phyloP scores from a whole-genome alignment of 768 basidiomycete species.

The Xerocomus brunneocitrinus region DNA sequence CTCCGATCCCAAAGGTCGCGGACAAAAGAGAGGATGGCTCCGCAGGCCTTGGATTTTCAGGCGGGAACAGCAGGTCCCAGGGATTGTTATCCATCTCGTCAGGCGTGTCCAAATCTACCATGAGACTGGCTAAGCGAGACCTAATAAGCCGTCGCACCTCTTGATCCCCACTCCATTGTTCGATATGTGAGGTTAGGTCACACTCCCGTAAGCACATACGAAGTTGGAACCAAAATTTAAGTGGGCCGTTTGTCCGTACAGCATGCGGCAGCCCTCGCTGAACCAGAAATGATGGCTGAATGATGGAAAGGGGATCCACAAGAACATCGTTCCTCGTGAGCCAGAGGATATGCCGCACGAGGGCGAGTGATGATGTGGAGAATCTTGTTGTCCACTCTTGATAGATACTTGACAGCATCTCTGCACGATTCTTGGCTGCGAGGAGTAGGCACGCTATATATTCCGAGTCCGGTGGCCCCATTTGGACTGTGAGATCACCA shows the following conservation, averaged over 20 bases:
- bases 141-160: conserved; percentile 36
- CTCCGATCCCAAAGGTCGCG: conserved; percentile 15
- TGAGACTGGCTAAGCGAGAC: conserved; percentile 33
- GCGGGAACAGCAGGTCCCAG: conserved; percentile 22
- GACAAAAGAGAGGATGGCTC: conserved; percentile 12
- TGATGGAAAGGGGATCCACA: conserved; percentile 76
- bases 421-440: conserved; percentile 8
- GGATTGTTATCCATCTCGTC: conserved; percentile 21
- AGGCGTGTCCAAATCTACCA: conserved; percentile 43
- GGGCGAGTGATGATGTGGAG: conserved; percentile 31
- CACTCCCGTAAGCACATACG: conserved; percentile 49
- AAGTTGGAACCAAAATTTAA: conserved; percentile 76
- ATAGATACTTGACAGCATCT: conserved; percentile 15
- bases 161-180: conserved; percentile 18
- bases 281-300: conserved; percentile 79
- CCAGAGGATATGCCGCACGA: conserved; percentile 47
- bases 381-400: conserved; percentile 30
- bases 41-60: conserved; percentile 4
- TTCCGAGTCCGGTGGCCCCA: conserved; percentile 31
- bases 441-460: conserved; percentile 18
- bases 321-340: conserved; percentile 46
- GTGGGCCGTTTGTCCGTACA: conserved; percentile 63
- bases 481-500: conserved; percentile 20
- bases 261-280: conserved; percentile 66
- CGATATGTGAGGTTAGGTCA: conserved; percentile 26